phyloP scores from a whole-genome alignment of 2,329 filamentous ascomycete genomes.

The Davidsoniella australis region DNA sequence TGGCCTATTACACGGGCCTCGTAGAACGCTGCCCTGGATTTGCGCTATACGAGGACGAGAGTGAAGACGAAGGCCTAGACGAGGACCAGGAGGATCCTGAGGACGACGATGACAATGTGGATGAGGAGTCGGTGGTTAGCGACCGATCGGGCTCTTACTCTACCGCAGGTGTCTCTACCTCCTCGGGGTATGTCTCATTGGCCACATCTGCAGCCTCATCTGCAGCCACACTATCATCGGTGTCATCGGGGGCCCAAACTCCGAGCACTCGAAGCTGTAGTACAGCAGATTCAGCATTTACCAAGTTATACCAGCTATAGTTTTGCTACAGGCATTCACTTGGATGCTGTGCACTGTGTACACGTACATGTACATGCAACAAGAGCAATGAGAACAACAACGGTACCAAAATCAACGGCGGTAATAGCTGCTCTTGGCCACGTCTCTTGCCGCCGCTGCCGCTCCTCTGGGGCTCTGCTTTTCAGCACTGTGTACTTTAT shows the following conservation, averaged over 20 bases:
- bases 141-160: neutral
- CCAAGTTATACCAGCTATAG: too few species aligned
- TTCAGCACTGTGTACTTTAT: too few species aligned
- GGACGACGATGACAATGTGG: conserved; percentile 16
- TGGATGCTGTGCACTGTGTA: too few species aligned
- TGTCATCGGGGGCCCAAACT: neutral
- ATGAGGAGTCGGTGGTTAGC: conserved; percentile 13
- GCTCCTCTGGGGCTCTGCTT: too few species aligned
- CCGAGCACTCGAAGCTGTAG: neutral
- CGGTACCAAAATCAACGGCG: too few species aligned
- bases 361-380: too few species aligned
- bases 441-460: too few species aligned
- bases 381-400: too few species aligned
- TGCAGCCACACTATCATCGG: neutral
- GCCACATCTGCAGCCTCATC: neutral
- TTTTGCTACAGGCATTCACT: too few species aligned
- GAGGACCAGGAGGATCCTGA: conserved; percentile 22
- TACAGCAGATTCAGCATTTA: too few species aligned
- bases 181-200: neutral
- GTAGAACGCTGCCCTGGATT: conserved; percentile 50
- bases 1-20: conserved; percentile 81
- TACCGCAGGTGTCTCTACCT: neutral
- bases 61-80: conserved; percentile 19
- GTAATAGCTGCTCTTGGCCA: too few species aligned
- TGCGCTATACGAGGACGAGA: conserved; percentile 26